Base-by-base conservation (phyloP, 1,284 basidiomycete species). In the Anthracocystis walkeri region DNA sequence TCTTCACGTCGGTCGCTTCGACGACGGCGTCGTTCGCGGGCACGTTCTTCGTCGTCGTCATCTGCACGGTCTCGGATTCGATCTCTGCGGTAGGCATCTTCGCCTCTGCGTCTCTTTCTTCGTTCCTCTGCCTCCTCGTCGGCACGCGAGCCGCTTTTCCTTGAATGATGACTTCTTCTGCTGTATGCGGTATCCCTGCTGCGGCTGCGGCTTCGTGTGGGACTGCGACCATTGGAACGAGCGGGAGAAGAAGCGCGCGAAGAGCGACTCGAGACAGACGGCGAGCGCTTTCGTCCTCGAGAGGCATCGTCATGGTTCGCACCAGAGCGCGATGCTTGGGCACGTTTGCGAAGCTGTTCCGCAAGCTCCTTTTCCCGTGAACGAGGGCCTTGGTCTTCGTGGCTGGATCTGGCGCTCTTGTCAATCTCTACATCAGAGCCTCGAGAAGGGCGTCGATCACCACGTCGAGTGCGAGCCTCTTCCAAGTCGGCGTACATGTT, bases 21-120 rank as follows among this genome's bases (percentile, higher is more conserved):
- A 42, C 81, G 64, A 23, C 68, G 67, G 18, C 72, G 65, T 45
- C 77, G 77, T 35, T 84, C 82, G 31, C 78, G 79, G 16, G 72
- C 73, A 53, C 89, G 88, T 41, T 90, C 89, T 42, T 73, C 71
- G 16, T 67, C 76, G 18, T 78, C 73, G 16, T 76, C 69, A 14
- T 66, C 65, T 7, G 25, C 66, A 54, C 49, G 67, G 31, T 54
- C 83, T 45, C 54, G 48, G 46, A 52, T 82, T 45, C 53, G 53
- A 60, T 77, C 65, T 65, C 81, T 60, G 78, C 86, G 38, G 55
- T 81, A 79, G 1, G 51, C 23, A 16, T 65, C 67, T 14, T 71
- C 67, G 21, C 74, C 71, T 51, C 77, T 58, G 44, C 78, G 71
- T 61, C 76, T 80, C 68, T 68, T 81, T 48, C 70, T 73, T 41